These are phyloP conservation scores for Linum usitatissimum DNA, from an alignment of 345 rosid species.

Conservation along the genomic window DNA sequence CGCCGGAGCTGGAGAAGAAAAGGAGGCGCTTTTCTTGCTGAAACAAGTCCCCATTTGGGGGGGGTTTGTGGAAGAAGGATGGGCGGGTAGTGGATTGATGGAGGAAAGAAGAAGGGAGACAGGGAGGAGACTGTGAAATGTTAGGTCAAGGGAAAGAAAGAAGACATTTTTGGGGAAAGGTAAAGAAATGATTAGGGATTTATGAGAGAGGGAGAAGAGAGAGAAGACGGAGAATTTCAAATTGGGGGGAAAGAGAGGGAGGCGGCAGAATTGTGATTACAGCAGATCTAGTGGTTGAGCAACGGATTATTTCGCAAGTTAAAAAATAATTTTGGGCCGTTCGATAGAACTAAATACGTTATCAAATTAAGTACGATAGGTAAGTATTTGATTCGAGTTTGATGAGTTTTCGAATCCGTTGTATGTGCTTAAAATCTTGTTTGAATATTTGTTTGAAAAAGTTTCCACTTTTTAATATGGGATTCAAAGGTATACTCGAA, in stretches of 20 bases:
- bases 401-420: too few species aligned
- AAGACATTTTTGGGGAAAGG: neutral
- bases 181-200: neutral
- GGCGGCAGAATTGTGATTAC: constrained; percentile 19
- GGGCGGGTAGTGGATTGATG: neutral
- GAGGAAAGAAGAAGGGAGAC: neutral
- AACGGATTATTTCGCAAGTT: constrained; percentile 4
- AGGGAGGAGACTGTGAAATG: neutral
- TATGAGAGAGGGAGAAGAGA: constrained; percentile 6
- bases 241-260: constrained; percentile 8
- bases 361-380: neutral
- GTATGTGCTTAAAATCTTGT: too few species aligned
- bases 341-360: constrained; percentile 1
- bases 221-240: constrained; percentile 18
- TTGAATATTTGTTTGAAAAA: too few species aligned
- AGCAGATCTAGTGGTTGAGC: constrained; percentile 1
- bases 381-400: too few species aligned
- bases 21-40: constrained; percentile 37
- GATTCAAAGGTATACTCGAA: too few species aligned
- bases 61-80: neutral
- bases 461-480: too few species aligned
- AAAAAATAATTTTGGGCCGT: constrained; percentile 11
- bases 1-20: constrained; percentile 6
- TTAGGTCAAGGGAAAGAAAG: neutral
- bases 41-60: constrained; percentile 54